phyloP scores from a whole-genome alignment of 139 green algal genomes.

The Chlamydomonas sphaeroides region DNA sequence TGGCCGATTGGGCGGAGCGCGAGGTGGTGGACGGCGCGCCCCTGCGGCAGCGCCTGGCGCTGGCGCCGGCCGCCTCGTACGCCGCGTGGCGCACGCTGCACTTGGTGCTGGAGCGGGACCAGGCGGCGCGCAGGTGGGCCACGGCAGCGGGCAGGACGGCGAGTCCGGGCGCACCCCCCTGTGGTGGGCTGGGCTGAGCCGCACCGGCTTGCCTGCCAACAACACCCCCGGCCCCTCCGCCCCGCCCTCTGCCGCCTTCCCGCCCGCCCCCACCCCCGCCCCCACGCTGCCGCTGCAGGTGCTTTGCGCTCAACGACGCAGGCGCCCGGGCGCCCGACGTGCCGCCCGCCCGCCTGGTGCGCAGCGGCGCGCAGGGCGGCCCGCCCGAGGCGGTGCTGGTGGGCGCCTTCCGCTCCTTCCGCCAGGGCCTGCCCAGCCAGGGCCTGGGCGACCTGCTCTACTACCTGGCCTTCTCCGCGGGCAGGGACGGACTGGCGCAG shows the following conservation, averaged over 20 bases:
- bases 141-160: not conserved
- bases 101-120: not conserved
- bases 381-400: not conserved
- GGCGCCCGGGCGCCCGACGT: not conserved
- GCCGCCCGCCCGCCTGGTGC: not conserved
- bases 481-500: not conserved
- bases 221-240: too few species aligned
- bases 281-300: not conserved
- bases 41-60: not conserved
- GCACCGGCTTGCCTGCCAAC: not conserved
- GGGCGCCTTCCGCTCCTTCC: not conserved
- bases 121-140: not conserved
- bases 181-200: not conserved
- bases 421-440: not conserved
- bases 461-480: conserved; percentile 25
- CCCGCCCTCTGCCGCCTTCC: too few species aligned
- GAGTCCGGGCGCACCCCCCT: not conserved
- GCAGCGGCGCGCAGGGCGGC: not conserved
- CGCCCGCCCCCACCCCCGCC: too few species aligned
- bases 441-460: conserved; percentile 36
- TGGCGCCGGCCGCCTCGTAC: conserved; percentile 29
- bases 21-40: too few species aligned
- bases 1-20: too few species aligned
- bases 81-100: not conserved
- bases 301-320: not conserved